These are phyloP conservation scores for Saccharomyces hybrid DNA, from an alignment of 1,139 yeast species.

Conservation along the genomic window DNA sequence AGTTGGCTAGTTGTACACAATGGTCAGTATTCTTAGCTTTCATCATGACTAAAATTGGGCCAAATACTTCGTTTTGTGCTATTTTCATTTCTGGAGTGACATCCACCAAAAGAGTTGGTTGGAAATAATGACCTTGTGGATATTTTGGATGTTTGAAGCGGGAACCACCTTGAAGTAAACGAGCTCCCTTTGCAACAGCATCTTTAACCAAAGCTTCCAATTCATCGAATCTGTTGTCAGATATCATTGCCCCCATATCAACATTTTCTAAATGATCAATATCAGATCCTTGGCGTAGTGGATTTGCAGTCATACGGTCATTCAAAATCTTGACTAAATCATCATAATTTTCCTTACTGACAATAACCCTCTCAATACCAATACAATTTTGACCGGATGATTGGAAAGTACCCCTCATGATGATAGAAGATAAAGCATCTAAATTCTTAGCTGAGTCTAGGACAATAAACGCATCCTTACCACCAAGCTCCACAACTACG, in stretches of 20 bases:
- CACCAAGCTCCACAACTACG: constrained; percentile 90
- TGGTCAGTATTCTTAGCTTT: constrained; percentile 57
- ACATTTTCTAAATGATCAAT: constrained; percentile 83
- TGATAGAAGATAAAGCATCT: constrained; percentile 61
- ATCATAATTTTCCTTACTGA: constrained; percentile 59
- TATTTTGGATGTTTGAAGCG: constrained; percentile 78
- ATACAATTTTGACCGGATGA: constrained; percentile 97
- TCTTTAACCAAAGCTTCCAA: constrained; percentile 59
- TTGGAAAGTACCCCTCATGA: constrained; percentile 92
- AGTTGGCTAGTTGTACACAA: constrained; percentile 73
- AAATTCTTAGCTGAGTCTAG: constrained; percentile 61
- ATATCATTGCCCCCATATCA: constrained; percentile 94
- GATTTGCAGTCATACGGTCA: constrained; percentile 42
- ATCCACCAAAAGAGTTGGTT: constrained; percentile 78
- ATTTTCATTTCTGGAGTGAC: constrained; percentile 72
- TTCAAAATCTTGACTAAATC: constrained; percentile 48
- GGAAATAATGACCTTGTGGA: constrained; percentile 90
- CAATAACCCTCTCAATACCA: constrained; percentile 89
- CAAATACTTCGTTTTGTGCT: constrained; percentile 87
- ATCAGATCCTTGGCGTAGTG: constrained; percentile 75
- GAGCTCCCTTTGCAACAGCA: constrained; percentile 79
- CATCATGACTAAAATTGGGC: constrained; percentile 77
- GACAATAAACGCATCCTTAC: constrained; percentile 84
- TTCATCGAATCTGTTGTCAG: constrained; percentile 60
- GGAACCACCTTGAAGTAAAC: constrained; percentile 68